Percentiles rank a stretch among this genome's conserved stretches.
Evolutionary conservation across 1,284 basidiomycete genomes (phyloP).

Genomic region (Ganoderma sinense): DNA sequence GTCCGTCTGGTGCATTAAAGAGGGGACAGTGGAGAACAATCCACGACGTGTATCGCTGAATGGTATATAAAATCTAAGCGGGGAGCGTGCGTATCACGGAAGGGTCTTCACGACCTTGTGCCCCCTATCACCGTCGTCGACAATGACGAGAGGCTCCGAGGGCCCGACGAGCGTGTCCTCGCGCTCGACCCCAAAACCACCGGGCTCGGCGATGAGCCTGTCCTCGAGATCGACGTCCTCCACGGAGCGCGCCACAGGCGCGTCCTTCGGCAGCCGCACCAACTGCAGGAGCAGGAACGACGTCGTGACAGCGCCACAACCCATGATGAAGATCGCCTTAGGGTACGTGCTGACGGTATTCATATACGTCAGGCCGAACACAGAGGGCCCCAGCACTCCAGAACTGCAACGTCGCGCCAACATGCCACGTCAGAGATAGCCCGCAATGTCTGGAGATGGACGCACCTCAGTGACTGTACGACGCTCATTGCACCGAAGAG

Average conservation of each 20-base stretch:
- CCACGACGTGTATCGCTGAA: background rate
- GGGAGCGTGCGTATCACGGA: background rate
- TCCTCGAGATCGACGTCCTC: slow-evolving; percentile 26
- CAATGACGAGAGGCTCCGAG: slow-evolving; percentile 26
- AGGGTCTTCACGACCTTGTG: slow-evolving; percentile 26
- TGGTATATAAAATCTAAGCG: background rate
- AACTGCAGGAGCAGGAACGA: slow-evolving; percentile 53
- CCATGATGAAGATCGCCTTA: slow-evolving; percentile 61
- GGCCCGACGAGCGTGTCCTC: slow-evolving; percentile 34
- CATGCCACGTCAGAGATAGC: slow-evolving; percentile 13
- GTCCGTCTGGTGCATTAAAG: background rate
- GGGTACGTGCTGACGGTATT: slow-evolving; percentile 67
- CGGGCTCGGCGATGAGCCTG: slow-evolving; percentile 4
- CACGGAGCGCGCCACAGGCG: background rate
- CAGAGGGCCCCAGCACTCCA: slow-evolving; percentile 62
- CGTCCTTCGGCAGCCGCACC: slow-evolving; percentile 50
- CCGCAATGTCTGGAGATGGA: background rate
- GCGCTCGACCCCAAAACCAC: slow-evolving; percentile 14
- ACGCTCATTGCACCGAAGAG: slow-evolving; percentile 81
- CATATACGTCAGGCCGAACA: slow-evolving; percentile 68
- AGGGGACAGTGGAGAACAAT: background rate
- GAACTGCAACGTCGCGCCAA: slow-evolving; percentile 42
- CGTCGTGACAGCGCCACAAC: slow-evolving; percentile 44
- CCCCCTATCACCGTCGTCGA: slow-evolving; percentile 30
- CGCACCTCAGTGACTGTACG: slow-evolving; percentile 69